Conservation (phyloP, 495 filamentous ascomycete species). For the Xeromyces bisporus region DNA sequence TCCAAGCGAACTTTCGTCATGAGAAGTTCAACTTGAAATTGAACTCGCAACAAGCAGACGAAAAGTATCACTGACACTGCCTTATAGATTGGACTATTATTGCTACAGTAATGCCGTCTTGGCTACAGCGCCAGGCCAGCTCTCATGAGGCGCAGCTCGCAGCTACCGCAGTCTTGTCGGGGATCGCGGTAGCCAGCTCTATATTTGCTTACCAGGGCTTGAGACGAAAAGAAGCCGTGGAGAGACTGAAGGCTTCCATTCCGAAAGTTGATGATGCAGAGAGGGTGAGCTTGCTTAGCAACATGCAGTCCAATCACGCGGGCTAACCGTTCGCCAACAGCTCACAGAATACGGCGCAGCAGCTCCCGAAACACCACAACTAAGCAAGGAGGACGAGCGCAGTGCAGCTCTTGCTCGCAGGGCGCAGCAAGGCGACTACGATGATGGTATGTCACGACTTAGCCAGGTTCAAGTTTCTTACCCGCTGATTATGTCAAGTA, state of each 20-base stretch:
- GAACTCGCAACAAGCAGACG: too few relatives aligned
- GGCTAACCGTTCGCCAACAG: constrained; percentile 20
- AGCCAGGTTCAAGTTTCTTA: neutral
- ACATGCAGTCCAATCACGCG: constrained; percentile 1
- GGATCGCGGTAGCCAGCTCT: constrained; percentile 51
- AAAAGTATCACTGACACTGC: too few relatives aligned
- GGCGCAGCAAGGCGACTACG: constrained; percentile 77
- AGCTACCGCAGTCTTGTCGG: constrained; percentile 59
- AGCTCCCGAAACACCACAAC: constrained; percentile 25
- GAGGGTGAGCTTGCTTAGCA: constrained; percentile 11
- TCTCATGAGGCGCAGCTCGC: constrained; percentile 49
- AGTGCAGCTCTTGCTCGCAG: constrained; percentile 58
- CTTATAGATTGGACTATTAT: too few relatives aligned
- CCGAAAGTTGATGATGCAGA: constrained; percentile 33
- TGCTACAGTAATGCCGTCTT: constrained; percentile 34
- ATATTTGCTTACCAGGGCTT: constrained; percentile 59
- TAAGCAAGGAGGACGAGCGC: constrained; percentile 61
- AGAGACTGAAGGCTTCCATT: constrained; percentile 57
- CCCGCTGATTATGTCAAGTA: neutral
- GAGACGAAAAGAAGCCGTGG: constrained; percentile 41
- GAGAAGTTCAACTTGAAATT: too few relatives aligned
- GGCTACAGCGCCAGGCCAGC: constrained; percentile 35
- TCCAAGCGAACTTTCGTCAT: too few relatives aligned
- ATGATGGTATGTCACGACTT: constrained; percentile 44
- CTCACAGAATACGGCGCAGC: constrained; percentile 60